phyloP scores from a whole-genome alignment of 169 alveolate genomes.

The Plasmodium falciparum region DNA sequence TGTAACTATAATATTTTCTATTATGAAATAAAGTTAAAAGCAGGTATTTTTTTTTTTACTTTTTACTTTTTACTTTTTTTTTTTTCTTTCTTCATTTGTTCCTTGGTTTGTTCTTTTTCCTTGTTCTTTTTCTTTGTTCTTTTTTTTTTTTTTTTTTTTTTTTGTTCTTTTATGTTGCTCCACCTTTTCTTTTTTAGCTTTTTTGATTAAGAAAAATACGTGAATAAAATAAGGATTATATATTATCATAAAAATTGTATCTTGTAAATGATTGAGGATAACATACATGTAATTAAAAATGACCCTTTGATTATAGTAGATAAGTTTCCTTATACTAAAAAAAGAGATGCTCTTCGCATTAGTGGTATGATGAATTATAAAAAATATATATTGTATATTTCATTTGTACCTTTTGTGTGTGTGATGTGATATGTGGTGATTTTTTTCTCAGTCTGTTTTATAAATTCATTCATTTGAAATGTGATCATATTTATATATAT shows the following conservation, averaged over 20 bases:
- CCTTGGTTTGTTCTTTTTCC: not conserved
- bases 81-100: conserved; percentile 38
- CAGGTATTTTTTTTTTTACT: conserved; percentile 3
- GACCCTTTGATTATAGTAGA: conserved; percentile 62
- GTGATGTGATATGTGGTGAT: too few species aligned
- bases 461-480: not conserved
- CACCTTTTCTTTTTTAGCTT: not conserved
- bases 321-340: conserved; percentile 72
- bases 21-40: too few species aligned
- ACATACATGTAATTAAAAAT: conserved; percentile 55
- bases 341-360: conserved; percentile 12
- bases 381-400: not conserved
- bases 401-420: not conserved
- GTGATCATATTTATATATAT: not conserved
- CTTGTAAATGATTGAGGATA: conserved; percentile 40
- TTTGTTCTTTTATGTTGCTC: conserved; percentile 39
- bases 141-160: conserved; percentile 50
- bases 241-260: not conserved
- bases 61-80: conserved; percentile 40
- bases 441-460: too few species aligned
- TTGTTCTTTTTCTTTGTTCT: not conserved
- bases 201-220: not conserved
- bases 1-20: too few species aligned
- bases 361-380: not conserved
- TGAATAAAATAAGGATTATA: not conserved